Conservation (phyloP, 75 land plant species). For the Cupressus sempervirens region DNA sequence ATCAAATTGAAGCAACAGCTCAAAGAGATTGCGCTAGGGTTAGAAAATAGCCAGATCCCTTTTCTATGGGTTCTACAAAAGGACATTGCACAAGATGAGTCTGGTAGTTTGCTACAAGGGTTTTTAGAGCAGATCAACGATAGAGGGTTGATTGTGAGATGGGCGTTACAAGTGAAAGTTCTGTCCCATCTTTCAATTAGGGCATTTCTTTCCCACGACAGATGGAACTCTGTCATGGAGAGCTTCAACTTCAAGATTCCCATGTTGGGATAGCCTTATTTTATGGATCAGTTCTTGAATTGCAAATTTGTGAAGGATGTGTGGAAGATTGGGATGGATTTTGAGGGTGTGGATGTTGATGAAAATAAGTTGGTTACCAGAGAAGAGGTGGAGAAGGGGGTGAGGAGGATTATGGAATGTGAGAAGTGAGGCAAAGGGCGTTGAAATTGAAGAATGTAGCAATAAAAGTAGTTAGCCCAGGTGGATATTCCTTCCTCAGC, state of each 20-base stretch:
- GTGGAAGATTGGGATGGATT: not conserved
- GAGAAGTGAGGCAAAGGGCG: not conserved
- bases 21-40: conserved; percentile 41
- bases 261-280: conserved; percentile 6
- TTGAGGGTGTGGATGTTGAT: not conserved
- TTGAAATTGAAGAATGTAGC: not conserved
- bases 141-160: not conserved
- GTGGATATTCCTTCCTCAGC: not conserved
- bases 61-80: conserved; percentile 56
- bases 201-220: not conserved
- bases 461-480: not conserved
- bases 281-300: conserved; percentile 5
- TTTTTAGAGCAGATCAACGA: not conserved
- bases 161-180: not conserved
- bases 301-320: conserved; percentile 1
- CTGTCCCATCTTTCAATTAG: conserved; percentile 1
- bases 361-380: not conserved
- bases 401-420: not conserved
- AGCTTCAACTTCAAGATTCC: not conserved
- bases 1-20: conserved; percentile 27
- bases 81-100: not conserved
- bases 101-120: not conserved
- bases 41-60: conserved; percentile 37
- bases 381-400: not conserved
- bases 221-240: conserved; percentile 7